These are phyloP conservation scores for Pseudoturritis turrita DNA, from an alignment of 345 rosid species.

Conservation along the genomic window DNA sequence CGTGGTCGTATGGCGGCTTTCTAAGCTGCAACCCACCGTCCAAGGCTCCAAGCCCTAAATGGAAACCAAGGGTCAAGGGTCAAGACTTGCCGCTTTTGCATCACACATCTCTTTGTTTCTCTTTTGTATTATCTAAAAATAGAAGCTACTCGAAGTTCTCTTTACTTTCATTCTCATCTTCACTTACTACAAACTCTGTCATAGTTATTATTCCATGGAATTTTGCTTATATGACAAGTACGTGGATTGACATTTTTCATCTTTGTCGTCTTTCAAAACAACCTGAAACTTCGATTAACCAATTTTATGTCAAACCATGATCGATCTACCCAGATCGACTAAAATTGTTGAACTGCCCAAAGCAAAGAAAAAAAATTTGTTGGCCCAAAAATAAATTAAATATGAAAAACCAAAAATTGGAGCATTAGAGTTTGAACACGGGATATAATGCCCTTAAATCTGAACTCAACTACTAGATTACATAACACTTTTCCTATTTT, in stretches of 20 bases:
- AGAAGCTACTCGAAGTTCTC: conserved; percentile 16
- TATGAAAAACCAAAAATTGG: too few species aligned
- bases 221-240: background rate
- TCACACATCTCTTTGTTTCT: conserved; percentile 5
- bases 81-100: background rate
- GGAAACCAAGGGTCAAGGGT: conserved; percentile 16
- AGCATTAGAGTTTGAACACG: too few species aligned
- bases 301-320: background rate
- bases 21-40: conserved; percentile 22
- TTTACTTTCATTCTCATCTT: background rate
- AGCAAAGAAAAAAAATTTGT: too few species aligned
- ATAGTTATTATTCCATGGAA: background rate
- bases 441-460: too few species aligned
- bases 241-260: background rate
- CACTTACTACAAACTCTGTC: background rate
- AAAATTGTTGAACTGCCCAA: too few species aligned
- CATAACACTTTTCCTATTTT: too few species aligned
- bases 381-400: too few species aligned
- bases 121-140: conserved; percentile 4
- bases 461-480: too few species aligned
- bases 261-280: background rate
- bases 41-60: background rate
- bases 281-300: background rate
- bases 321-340: background rate
- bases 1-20: conserved; percentile 20